Base-by-base conservation (phyloP, 305 asterid species). In the Solanum hybrid region DNA sequence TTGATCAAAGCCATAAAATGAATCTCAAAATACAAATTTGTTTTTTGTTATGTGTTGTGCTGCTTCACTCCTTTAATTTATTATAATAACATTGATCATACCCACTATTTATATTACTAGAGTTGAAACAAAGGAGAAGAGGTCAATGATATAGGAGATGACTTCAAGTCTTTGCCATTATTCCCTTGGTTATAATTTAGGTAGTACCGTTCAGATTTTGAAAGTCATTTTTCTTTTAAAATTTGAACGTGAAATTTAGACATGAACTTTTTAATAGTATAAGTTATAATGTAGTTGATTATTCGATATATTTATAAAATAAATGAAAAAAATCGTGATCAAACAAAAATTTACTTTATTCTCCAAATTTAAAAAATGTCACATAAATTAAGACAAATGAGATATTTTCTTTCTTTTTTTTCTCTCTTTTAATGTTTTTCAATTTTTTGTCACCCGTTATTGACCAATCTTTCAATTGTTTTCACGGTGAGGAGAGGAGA, bases 121-220 rank as follows among this genome's bases (percentile, higher is more conserved):
- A 36, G 29, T 10, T 78, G 26, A 4, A 78, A 5, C 46, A 36
- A 39, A n/a, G 86, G 61, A 80, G 22, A 80, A 80, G 33, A 39
- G 28, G n/a, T 37, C 86, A 36, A 79, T 24, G 22, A 12, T n/a
- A n/a, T 2, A 37, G 61, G 5, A 40, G 35, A 80, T 67, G 86
- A 80, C 86, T 26, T 80, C 64, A 80, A 80, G 86, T 37, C 86
- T 37, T 80, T 24, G 86, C 1, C 22, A 73, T 73, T 73, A 73
- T 33, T 28, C 36, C 36, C 36, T 5, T 12, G 6, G 8, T 2
- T 24, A 13, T 26, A 67, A n/a, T n/a, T 67, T 67, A 67, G 28
- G 29, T 67, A 3, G 3, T 67, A 2, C 14, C 11, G n/a, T 51
- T 67, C 1, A 2, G 2, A 67, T 67, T 67, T n/a, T 10, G 6